These are phyloP conservation scores for Pilasporangium apinafurcum DNA, from an alignment of 352 stramenopile species.

Conservation along the genomic window DNA sequence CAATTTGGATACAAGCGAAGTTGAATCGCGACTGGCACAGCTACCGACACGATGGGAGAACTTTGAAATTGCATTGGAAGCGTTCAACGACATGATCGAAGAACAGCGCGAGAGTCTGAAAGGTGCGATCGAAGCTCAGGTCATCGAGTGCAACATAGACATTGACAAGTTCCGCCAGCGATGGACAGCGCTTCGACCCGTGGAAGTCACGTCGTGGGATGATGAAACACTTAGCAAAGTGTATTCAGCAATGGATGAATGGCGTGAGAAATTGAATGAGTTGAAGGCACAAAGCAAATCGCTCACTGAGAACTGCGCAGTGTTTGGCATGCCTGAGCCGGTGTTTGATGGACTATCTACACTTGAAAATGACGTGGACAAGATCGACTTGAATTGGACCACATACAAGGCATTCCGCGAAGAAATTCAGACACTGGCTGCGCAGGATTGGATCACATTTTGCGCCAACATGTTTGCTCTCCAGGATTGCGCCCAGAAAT, in stretches of 20 bases:
- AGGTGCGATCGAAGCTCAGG: conserved; percentile 80
- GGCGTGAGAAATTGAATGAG: conserved; percentile 73
- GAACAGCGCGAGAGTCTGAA: conserved; percentile 91
- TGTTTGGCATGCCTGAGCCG: conserved; percentile 84
- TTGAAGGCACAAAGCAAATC: conserved; percentile 47
- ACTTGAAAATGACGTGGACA: conserved; percentile 72
- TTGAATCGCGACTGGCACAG: conserved; percentile 64
- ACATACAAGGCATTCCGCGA: conserved; percentile 84
- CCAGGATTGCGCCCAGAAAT: conserved; percentile 88
- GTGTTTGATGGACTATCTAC: conserved; percentile 75
- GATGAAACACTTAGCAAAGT: conserved; percentile 62
- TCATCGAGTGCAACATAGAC: conserved; percentile 84
- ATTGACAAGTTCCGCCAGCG: conserved; percentile 90
- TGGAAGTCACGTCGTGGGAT: conserved; percentile 78
- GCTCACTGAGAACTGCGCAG: conserved; percentile 77
- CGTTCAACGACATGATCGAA: conserved; percentile 95
- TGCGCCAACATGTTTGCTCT: conserved; percentile 91
- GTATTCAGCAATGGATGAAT: conserved; percentile 83
- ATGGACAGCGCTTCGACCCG: conserved; percentile 84
- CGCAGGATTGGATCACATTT: conserved; percentile 93
- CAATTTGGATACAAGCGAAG: conserved; percentile 69
- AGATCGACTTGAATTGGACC: conserved; percentile 72
- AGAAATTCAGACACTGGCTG: conserved; percentile 60
- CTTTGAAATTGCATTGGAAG: conserved; percentile 92
- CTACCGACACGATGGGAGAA: conserved; percentile 89